These are phyloP conservation scores for Trichoderma sp. DNA, from an alignment of 2,329 filamentous ascomycete species.

Conservation along the genomic window DNA sequence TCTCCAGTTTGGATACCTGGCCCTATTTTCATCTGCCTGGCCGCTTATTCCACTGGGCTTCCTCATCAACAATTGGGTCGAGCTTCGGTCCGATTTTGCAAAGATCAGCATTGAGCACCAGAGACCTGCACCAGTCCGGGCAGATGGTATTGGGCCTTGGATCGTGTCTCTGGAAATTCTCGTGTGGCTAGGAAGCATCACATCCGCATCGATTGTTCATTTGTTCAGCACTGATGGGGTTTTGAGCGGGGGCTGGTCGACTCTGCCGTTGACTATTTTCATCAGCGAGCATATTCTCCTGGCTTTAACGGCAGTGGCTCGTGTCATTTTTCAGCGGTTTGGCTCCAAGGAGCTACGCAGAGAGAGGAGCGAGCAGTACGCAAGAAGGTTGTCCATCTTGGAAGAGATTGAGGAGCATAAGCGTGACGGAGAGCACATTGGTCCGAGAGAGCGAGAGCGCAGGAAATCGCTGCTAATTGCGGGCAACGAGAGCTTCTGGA, in stretches of 20 bases:
- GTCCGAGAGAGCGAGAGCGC: conserved; percentile 40
- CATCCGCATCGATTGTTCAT: conserved; percentile 71
- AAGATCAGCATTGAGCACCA: conserved; percentile 76
- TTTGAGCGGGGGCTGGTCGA: conserved; percentile 61
- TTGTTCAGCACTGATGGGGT: conserved; percentile 63
- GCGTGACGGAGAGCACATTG: conserved; percentile 35
- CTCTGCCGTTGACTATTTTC: conserved; percentile 69
- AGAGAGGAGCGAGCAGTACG: conserved; percentile 43
- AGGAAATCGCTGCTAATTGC: conserved; percentile 40
- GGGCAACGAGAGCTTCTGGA: conserved; percentile 43
- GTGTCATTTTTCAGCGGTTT: conserved; percentile 39
- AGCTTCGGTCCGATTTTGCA: conserved; percentile 73
- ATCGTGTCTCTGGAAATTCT: conserved; percentile 68
- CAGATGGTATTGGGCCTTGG: conserved; percentile 75
- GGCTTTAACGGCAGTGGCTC: conserved; percentile 50
- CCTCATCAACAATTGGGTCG: conserved; percentile 75
- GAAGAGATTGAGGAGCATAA: conserved; percentile 45
- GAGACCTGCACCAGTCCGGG: conserved; percentile 66
- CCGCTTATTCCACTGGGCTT: conserved; percentile 72
- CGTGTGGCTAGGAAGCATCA: conserved; percentile 72
- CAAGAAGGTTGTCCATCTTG: conserved; percentile 39
- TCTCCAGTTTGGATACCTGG: conserved; percentile 72
- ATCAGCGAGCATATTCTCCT: conserved; percentile 74
- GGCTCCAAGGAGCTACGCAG: conserved; percentile 45
- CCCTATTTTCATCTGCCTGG: conserved; percentile 75